Evolutionary conservation across 1,284 basidiomycete genomes (phyloP), one percentile per base, ranked within the genome.

Genomic region (Mrakiaceae sp.): DNA sequence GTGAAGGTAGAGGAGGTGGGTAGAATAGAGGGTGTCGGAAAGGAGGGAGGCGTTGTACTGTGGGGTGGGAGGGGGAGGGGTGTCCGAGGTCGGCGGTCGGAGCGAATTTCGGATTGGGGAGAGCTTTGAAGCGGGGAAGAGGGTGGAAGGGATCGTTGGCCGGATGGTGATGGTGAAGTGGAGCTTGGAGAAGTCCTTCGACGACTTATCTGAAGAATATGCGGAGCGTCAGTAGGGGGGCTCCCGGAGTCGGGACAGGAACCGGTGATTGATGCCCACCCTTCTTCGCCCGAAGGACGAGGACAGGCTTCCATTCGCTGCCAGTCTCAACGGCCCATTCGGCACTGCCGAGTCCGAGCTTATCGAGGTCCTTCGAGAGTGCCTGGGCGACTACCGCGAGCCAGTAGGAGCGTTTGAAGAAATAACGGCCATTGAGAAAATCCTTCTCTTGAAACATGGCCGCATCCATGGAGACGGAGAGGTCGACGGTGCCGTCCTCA

Each of bases 371-470:
- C 66, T 67, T 71, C 56, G 64, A 68, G 50, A 97, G 75, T 0
- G 83, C 82, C 8, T 83, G 80, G 3, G 88, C 89, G 60, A 98
- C 79, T 3, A 83, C 83, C 7, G 92, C 87, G 11, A 98, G 82
- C 76, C 93, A 99, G 74, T 88, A 94, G 0, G 90, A 87, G 54
- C 90, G 81, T 75, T 98, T 98, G 74, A 95, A 87, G 73, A 95
- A 94, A 76, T 90, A 94, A 16, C 96, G 84, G 48, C 85, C 84
- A 72, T 94, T 88, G 64, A 93, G 79, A 69, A 93, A 90, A 73
- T 98, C 95, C 74, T 98, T 98, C 70, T 94, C 89, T 77, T 96
- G 91, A 71, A 98, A 93, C 42, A 97, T 70, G 71, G 92, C 91
- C 48, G 82, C 73, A 11, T 92, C 91, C 88, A 98, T 93, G 71